A percentile compares a stretch with the other conserved stretches of the same genome.
These are phyloP conservation scores for Sclerotinia sclerotiorum DNA, from an alignment of 2,329 filamentous ascomycete genomes.

Conservation along the genomic window DNA sequence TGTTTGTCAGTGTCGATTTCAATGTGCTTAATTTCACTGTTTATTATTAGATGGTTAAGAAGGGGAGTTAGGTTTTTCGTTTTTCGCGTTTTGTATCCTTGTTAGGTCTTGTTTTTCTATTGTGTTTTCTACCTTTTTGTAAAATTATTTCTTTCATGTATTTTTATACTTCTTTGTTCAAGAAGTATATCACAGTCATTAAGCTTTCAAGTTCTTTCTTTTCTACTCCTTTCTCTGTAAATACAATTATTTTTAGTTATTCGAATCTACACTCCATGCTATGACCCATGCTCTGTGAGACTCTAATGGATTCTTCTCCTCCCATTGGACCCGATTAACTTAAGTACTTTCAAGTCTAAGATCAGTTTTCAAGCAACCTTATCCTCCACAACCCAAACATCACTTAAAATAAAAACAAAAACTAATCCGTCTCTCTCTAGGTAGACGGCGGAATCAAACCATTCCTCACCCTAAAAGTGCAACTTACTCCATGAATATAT, in stretches of 20 bases:
- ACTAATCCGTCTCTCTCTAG: too few relatives aligned
- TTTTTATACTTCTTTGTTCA: not conserved
- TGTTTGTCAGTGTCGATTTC: constrained; percentile 6
- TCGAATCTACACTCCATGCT: not conserved
- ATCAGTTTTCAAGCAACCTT: not conserved
- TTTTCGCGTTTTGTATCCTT: not conserved
- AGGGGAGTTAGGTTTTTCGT: too few relatives aligned
- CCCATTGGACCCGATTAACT: not conserved
- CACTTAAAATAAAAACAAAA: too few relatives aligned
- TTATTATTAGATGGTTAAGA: not conserved
- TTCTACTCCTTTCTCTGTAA: not conserved
- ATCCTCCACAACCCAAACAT: not conserved
- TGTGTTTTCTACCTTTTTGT: not conserved
- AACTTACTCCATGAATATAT: too few relatives aligned
- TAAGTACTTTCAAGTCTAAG: not conserved
- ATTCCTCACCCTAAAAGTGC: too few relatives aligned
- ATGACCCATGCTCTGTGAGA: not conserved
- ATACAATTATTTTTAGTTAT: not conserved
- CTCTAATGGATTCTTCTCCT: too few relatives aligned
- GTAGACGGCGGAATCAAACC: too few relatives aligned
- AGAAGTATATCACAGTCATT: not conserved
- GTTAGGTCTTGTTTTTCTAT: not conserved
- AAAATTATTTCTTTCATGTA: not conserved
- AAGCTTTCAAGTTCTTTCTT: not conserved
- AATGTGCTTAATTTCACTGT: not conserved